These are phyloP conservation scores for Lecanicillium sp. DNA, from an alignment of 2,329 filamentous ascomycete genomes.

Conservation along the genomic window DNA sequence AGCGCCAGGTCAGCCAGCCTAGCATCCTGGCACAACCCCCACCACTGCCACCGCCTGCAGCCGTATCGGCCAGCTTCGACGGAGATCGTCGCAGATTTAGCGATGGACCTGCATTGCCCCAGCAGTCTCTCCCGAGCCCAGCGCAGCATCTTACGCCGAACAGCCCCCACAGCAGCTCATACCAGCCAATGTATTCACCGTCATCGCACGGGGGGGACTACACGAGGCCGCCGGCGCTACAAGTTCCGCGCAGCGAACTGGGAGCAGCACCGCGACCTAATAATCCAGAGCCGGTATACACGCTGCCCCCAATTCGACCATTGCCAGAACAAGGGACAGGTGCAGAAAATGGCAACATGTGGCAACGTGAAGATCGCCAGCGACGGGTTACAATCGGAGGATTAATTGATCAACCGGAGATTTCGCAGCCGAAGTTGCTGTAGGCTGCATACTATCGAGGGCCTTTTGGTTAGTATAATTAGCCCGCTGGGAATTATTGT, in stretches of 20 bases:
- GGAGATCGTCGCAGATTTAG: slow-evolving; percentile 32
- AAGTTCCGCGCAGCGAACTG: slow-evolving; percentile 44
- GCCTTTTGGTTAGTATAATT: neutral
- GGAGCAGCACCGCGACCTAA: slow-evolving; percentile 19
- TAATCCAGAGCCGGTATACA: slow-evolving; percentile 27
- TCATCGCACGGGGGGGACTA: slow-evolving; percentile 39
- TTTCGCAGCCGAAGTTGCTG: neutral
- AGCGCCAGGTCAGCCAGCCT: no score
- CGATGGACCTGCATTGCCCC: slow-evolving; percentile 17
- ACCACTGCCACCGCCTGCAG: slow-evolving; percentile 35
- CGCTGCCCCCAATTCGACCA: slow-evolving; percentile 41
- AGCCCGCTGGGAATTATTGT: no score
- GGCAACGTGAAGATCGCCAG: slow-evolving; percentile 1
- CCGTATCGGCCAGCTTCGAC: slow-evolving; percentile 41
- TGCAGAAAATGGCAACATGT: neutral
- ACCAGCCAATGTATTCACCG: slow-evolving; percentile 29
- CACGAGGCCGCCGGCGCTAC: slow-evolving; percentile 38
- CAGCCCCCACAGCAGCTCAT: neutral
- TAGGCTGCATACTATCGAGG: neutral
- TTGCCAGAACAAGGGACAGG: slow-evolving; percentile 21
- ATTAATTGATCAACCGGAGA: slow-evolving; percentile 4
- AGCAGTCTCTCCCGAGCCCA: neutral
- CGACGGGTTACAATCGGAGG: slow-evolving; percentile 9
- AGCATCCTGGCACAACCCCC: neutral
- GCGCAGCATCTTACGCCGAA: slow-evolving; percentile 1